These are phyloP conservation scores for Davidsoniella virescens DNA, from an alignment of 2,329 filamentous ascomycete genomes.

Conservation along the genomic window DNA sequence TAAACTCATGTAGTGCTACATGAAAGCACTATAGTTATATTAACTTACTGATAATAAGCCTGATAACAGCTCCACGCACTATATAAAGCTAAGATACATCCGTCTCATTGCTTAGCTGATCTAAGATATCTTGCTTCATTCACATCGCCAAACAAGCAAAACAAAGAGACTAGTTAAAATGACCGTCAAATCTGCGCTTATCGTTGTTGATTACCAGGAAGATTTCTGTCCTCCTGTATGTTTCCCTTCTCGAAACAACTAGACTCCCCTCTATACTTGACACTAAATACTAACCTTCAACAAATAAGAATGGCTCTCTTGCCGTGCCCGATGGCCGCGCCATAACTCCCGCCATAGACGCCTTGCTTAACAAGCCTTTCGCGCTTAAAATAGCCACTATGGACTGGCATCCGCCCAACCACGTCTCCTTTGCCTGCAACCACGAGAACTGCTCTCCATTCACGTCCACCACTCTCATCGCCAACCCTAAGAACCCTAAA, in stretches of 20 bases:
- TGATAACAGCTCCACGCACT: no score
- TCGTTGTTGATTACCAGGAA: constrained; percentile 82
- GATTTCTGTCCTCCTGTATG: constrained; percentile 85
- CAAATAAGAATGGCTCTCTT: constrained; percentile 58
- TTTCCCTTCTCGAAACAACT: constrained; percentile 12
- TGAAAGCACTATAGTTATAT: no score
- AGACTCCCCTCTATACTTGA: neutral
- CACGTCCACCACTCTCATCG: constrained; percentile 44
- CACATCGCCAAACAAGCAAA: no score
- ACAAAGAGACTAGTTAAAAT: constrained; percentile 8
- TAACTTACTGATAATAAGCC: no score
- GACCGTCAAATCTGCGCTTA: constrained; percentile 33
- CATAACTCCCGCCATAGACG: constrained; percentile 57
- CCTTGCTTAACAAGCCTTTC: constrained; percentile 52
- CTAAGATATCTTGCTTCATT: no score
- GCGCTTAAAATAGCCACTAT: constrained; percentile 66
- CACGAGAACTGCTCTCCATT: constrained; percentile 53
- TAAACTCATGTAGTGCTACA: no score
- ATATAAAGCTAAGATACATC: no score
- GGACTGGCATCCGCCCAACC: constrained; percentile 71
- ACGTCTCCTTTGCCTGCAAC: constrained; percentile 80
- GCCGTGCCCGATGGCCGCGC: constrained; percentile 59
- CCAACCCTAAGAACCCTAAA: constrained; percentile 45
- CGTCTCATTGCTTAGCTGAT: no score
- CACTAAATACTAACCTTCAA: constrained; percentile 6